These are phyloP conservation scores for Penicillium bovifimosum DNA, from an alignment of 495 filamentous ascomycete genomes.

Conservation along the genomic window DNA sequence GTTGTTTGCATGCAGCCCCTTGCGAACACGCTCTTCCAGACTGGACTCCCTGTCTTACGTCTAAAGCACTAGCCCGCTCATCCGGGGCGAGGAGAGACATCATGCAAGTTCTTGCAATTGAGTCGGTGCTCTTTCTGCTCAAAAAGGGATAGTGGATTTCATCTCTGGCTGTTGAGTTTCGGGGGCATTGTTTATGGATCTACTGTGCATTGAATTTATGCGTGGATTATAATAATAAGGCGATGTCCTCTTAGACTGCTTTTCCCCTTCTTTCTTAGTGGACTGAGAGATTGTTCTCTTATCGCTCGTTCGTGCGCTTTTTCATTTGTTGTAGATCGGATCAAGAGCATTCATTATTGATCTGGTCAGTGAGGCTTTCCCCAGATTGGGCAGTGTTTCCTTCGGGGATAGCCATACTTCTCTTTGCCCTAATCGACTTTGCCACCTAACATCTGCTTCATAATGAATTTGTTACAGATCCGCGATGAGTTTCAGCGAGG, in stretches of 20 bases:
- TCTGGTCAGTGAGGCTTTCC: not conserved
- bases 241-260: not conserved
- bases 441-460: not conserved
- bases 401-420: not conserved
- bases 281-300: not conserved
- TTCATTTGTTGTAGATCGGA: not conserved
- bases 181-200: constrained; percentile 15
- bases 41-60: constrained; percentile 16
- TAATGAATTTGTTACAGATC: constrained; percentile 16
- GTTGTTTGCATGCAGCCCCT: constrained; percentile 15
- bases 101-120: constrained; percentile 17
- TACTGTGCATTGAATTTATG: not conserved
- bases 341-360: not conserved
- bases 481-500: constrained; percentile 16
- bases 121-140: not conserved
- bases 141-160: constrained; percentile 19
- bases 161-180: constrained; percentile 9
- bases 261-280: not conserved
- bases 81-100: constrained; percentile 18
- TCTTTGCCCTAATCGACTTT: not conserved
- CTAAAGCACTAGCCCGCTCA: constrained; percentile 12
- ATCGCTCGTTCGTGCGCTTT: constrained; percentile 3
- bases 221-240: constrained; percentile 4
- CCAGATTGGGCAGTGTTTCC: not conserved
- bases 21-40: constrained; percentile 15